Base-by-base conservation (phyloP, 2,329 filamentous ascomycete genomes). In the Coniochaeta ligniaria region DNA sequence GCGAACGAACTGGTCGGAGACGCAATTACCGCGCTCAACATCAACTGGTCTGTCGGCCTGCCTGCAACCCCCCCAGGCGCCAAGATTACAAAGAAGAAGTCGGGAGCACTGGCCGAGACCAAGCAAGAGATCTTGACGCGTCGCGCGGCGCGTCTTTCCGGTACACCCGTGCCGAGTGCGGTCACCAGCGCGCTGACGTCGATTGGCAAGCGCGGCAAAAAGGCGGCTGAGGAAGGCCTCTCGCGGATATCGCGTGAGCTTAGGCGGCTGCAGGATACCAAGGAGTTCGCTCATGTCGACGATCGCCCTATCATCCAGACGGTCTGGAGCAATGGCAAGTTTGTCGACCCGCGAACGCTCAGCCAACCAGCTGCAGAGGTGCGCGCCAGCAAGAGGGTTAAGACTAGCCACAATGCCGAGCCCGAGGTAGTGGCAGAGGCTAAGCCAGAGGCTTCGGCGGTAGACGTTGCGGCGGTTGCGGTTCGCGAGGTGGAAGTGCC, bases 241-340 rank as follows among this genome's bases (percentile, higher is more conserved):
- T 67, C 74, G 28, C 78, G 77, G 60, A 72, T 84, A 65, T 74
- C 80, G 38, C 83, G 86, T 62, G 87, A 89, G 67, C 71, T 88
- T 31, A 74, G 76, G 71, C 78, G 82, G 63, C 71, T 91, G 59
- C 78, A 82, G 73, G 81, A 89, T 72, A 83, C 86, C 62, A 83
- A 85, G 61, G 85, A 88, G 66, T 88, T 80, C 63, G 75, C 80
- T 0, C 79, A 81, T 55, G 81, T 87, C 24, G 85, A 88, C 59
- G 80, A 79, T 16, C 75, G 79, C 59, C 84, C 84, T 6, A 80
- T 88, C 4, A 50, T 82, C 8, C 78, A 83, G 64, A 86, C 83
- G 1, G 78, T 85, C 28, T 88, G 85, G 85, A 83, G 82, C 66
- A 88, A 87, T 64, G 85, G 85, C 60, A 88, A 88, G 69, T 82